Conservation (phyloP, 345 rosid species). For the Eucalyptus cloeziana region DNA sequence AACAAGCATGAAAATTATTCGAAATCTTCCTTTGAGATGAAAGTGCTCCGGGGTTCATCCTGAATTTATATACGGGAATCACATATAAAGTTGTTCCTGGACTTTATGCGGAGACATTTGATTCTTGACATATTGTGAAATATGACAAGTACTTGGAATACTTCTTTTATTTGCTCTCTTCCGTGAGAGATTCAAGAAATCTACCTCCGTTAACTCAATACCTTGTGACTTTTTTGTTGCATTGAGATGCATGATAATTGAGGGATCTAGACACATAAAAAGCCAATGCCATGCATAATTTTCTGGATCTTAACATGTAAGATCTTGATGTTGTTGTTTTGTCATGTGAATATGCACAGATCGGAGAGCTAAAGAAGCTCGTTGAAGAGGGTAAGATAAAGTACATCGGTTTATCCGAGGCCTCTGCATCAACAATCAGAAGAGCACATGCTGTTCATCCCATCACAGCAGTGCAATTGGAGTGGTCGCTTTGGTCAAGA, state of each 20-base stretch:
- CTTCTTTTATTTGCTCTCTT: background rate
- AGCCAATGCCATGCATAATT: no score
- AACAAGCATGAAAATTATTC: background rate
- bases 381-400: slow-evolving; percentile 73
- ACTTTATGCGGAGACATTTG: background rate
- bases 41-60: background rate
- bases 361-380: slow-evolving; percentile 56
- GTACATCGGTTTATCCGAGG: slow-evolving; percentile 65
- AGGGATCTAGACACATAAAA: background rate
- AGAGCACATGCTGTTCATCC: slow-evolving; percentile 85
- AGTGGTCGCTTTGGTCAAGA: slow-evolving; percentile 85
- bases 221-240: background rate
- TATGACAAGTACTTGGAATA: background rate
- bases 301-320: background rate
- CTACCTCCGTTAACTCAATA: background rate
- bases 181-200: background rate
- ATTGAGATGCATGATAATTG: background rate
- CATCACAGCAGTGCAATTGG: slow-evolving; percentile 57
- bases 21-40: background rate
- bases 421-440: slow-evolving; percentile 74
- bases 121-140: background rate
- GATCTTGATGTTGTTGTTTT: background rate
- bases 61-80: background rate
- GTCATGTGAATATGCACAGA: background rate
- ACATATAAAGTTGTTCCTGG: background rate